Conservation (phyloP, 768 basidiomycete species). For the Pholiota microspora region DNA sequence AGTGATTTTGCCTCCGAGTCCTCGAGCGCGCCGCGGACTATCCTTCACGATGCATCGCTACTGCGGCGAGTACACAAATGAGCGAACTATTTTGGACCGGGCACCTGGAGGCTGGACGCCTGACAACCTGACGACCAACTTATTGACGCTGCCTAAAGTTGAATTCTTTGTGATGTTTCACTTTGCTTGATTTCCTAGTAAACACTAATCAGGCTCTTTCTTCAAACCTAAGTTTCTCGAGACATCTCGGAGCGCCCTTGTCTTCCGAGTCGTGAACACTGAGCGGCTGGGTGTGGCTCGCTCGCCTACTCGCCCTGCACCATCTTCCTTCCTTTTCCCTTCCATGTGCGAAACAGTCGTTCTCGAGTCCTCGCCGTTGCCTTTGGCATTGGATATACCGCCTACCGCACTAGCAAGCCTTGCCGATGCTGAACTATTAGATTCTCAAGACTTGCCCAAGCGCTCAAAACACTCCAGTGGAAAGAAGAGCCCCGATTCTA, state of each 20-base stretch:
- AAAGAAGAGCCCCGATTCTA: neutral
- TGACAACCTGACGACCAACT: neutral
- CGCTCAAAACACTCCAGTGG: neutral
- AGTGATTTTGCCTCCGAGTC: neutral
- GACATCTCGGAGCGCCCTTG: neutral
- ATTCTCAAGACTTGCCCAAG: neutral
- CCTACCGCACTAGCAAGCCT: neutral
- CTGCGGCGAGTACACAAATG: neutral
- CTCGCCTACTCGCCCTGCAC: neutral
- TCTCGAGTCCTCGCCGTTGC: neutral
- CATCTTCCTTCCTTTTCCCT: neutral
- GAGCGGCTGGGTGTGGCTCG: neutral
- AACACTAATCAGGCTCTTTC: neutral
- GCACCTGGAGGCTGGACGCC: neutral
- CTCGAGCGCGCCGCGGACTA: neutral
- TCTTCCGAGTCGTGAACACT: neutral
- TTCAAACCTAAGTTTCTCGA: neutral
- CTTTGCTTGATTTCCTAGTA: neutral
- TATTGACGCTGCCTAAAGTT: neutral
- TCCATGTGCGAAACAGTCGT: neutral
- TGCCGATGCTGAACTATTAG: neutral
- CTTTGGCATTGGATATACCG: neutral
- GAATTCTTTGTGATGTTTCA: conserved; percentile 1
- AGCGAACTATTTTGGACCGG: neutral
- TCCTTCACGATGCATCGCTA: neutral